Evolutionary conservation across 1,139 yeast genomes (phyloP), one percentile per base, ranked within the genome.

Genomic region (Blastobotrys persicus): DNA sequence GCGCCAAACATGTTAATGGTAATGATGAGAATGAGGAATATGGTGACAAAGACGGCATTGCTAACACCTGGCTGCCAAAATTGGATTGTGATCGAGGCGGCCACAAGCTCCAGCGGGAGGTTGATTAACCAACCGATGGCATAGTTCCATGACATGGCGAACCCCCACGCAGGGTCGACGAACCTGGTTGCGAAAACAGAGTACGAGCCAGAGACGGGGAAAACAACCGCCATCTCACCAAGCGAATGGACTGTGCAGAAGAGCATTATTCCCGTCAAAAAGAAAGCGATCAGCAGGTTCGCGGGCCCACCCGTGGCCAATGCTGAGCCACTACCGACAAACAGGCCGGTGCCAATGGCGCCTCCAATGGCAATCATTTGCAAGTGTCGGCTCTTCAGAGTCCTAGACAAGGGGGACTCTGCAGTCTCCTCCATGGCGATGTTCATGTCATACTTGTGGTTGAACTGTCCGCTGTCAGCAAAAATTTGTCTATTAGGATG

Each of bases 281-380:
- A 67, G 46, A 79, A 78, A 63, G 82, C 86, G 50, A 89, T 89
- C 48, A 89, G 87, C 43, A 87, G 66, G 48, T 87, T 85, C 2
- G 86, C 92, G 2, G 95, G 95, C 31, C 96, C 96, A 49, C 95
- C 95, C 31, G 76, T 72, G 44, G 71, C 66, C 58, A 87, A 72
- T 1, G 89, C 79, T 14, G 74, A 70, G 44, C 94, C 95, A 19
- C 85, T 77, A 51, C 95, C 95, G 39, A 88, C 83, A 58, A 83
- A 80, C 55, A 83, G 69, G 39, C 88, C 88, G 1, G 88, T 82
- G 69, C 96, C 96, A 50, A 88, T 84, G 56, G 91, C 85, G 17
- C 94, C 87, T 16, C 94, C 95, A 45, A 88, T 75, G 35, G 95
- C 87, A 55, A 88, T 85, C 84, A 84, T 78, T 59, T 81, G 78